A percentile compares a stretch with the other conserved stretches of the same genome.
Evolutionary conservation across 2,329 filamentous ascomycete genomes (phyloP).

Genomic region (Elsinoe necatrix): DNA sequence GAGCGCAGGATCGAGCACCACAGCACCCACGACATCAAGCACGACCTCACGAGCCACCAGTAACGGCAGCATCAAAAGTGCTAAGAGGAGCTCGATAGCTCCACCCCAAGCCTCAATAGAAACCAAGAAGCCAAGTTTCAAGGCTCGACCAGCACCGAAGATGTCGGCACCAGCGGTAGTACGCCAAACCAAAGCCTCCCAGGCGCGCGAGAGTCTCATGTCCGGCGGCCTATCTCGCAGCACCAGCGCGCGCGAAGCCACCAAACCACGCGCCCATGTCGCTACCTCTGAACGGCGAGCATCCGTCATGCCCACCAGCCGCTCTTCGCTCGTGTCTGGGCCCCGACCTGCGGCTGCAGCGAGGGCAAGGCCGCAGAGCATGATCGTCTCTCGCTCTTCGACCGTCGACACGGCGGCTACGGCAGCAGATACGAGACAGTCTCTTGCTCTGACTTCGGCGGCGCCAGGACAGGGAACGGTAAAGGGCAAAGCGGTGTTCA

Average conservation of each 20-base stretch:
- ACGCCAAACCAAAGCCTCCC: conserved; percentile 38
- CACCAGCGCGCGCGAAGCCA: background rate
- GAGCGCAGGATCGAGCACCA: conserved; percentile 28
- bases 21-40: background rate
- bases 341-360: background rate
- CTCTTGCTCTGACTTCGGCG: background rate
- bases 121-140: conserved; percentile 34
- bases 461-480: conserved; percentile 16
- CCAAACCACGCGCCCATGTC: background rate
- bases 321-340: background rate
- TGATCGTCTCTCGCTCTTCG: background rate
- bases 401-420: background rate
- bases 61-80: background rate
- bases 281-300: background rate
- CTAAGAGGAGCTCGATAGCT: conserved; percentile 19
- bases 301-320: background rate
- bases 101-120: conserved; percentile 23
- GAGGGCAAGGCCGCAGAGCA: conserved; percentile 8
- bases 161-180: conserved; percentile 22
- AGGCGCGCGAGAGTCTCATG: conserved; percentile 34
- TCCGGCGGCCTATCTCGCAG: background rate
- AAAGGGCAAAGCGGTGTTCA: conserved; percentile 41
- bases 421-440: background rate
- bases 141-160: conserved; percentile 38
- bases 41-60: background rate